Percentiles rank a stretch among this genome's conserved stretches.
Evolutionary conservation across 2,329 filamentous ascomycete genomes (phyloP).

Genomic region (Botrytis hyacinthi): DNA sequence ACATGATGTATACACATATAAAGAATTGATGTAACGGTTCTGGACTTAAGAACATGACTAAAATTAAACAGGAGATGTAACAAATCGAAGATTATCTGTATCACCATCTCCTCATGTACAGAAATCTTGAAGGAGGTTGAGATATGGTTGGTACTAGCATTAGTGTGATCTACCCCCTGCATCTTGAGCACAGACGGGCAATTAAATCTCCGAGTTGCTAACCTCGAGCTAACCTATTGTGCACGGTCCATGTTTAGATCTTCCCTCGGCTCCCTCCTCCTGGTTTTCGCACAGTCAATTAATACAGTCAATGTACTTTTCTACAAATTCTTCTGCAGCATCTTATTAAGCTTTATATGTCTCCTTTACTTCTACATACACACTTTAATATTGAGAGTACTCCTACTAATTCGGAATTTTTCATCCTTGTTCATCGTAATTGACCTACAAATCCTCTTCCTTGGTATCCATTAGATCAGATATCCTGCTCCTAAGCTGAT

Average conservation of each 20-base stretch:
- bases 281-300: neutral
- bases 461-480: neutral
- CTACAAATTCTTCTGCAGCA: neutral
- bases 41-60: too few relatives aligned
- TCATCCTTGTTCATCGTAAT: neutral
- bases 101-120: neutral
- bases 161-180: neutral
- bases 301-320: neutral
- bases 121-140: neutral
- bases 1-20: neutral
- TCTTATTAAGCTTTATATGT: rapidly evolving
- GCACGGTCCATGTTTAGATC: neutral
- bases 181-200: neutral
- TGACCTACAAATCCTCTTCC: neutral
- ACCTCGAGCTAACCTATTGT: neutral
- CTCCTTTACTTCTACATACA: neutral
- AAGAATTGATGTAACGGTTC: neutral
- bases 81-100: neutral
- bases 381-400: neutral
- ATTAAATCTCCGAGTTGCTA: neutral
- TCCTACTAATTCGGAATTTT: too few relatives aligned
- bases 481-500: neutral
- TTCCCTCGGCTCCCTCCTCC: neutral
- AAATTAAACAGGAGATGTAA: neutral
- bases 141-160: neutral